A percentile compares a stretch with the other conserved stretches of the same genome.
Conservation (phyloP, 257 asterid species). For the Marsdenia floribunda region DNA sequence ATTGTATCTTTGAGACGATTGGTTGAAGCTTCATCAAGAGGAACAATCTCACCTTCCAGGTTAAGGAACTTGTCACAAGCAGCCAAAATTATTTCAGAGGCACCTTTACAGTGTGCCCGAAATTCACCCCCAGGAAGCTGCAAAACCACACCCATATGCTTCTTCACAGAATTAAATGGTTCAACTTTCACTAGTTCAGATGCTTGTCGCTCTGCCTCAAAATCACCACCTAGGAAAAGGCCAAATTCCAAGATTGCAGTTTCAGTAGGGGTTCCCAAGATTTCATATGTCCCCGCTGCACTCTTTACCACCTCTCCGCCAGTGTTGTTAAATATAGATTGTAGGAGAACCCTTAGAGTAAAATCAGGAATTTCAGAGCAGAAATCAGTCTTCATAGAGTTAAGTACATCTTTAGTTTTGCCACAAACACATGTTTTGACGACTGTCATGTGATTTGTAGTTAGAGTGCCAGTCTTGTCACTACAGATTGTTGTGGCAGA, state of each 20-base stretch:
- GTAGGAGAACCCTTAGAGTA: constrained; percentile 39
- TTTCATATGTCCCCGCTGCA: constrained; percentile 52
- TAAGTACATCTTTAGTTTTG: constrained; percentile 39
- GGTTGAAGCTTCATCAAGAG: constrained; percentile 42
- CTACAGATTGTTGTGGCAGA: constrained; percentile 92
- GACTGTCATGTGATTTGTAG: constrained; percentile 83
- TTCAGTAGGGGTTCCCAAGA: constrained; percentile 83
- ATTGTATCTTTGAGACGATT: constrained; percentile 50
- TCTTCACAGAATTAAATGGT: constrained; percentile 79
- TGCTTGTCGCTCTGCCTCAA: constrained; percentile 41
- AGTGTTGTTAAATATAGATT: constrained; percentile 72
- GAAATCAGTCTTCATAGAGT: constrained; percentile 34
- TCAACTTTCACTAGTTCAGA: constrained; percentile 68
- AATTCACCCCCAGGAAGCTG: constrained; percentile 53
- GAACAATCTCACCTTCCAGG: constrained; percentile 48
- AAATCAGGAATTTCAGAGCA: constrained; percentile 51
- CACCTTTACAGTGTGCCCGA: constrained; percentile 88
- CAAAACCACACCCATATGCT: constrained; percentile 79
- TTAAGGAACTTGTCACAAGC: constrained; percentile 66
- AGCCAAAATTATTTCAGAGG: constrained; percentile 75
- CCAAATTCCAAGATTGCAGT: constrained; percentile 82
- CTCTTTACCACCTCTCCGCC: constrained; percentile 72
- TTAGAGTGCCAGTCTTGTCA: constrained; percentile 91
- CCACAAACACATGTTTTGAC: constrained; percentile 68
- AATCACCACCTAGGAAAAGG: constrained; percentile 73